A percentile compares a stretch with the other conserved stretches of the same genome.
Evolutionary conservation across 2,329 filamentous ascomycete genomes (phyloP).

Genomic region (Tolypocladium capitatum): DNA sequence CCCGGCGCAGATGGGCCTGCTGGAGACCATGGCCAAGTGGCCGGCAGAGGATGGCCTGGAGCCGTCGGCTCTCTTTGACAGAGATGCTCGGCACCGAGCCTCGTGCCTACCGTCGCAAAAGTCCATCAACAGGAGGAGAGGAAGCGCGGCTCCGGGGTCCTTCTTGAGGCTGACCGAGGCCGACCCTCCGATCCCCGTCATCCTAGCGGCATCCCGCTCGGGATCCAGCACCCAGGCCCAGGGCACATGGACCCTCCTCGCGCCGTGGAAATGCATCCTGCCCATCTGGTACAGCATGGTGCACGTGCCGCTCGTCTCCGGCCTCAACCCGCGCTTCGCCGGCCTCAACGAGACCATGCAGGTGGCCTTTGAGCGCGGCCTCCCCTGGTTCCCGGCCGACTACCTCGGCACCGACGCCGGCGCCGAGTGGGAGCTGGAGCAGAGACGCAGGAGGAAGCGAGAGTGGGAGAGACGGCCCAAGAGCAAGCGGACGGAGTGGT

Average conservation of each 20-base stretch:
- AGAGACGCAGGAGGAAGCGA: constrained; percentile 58
- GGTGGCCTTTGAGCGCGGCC: constrained; percentile 63
- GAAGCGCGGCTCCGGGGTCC: constrained; percentile 47
- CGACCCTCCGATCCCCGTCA: constrained; percentile 67
- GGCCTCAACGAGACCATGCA: constrained; percentile 71
- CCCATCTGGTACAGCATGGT: constrained; percentile 79
- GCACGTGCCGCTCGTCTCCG: constrained; percentile 66
- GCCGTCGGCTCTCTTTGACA: constrained; percentile 51
- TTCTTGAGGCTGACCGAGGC: constrained; percentile 40
- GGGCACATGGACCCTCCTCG: constrained; percentile 68
- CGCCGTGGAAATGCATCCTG: constrained; percentile 82
- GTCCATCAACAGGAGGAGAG: constrained; percentile 64
- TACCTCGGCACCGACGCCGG: constrained; percentile 69
- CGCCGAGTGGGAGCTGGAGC: constrained; percentile 59
- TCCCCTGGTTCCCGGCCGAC: constrained; percentile 79
- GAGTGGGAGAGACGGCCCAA: constrained; percentile 70
- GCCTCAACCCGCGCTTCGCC: constrained; percentile 70
- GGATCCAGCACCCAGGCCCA: constrained; percentile 35
- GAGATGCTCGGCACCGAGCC: constrained; percentile 50
- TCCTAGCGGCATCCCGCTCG: constrained; percentile 50
- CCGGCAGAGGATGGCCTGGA: constrained; percentile 41
- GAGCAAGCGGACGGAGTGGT: constrained; percentile 66
- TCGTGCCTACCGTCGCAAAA: constrained; percentile 61
- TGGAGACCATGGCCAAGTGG: constrained; percentile 54
- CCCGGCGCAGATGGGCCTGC: constrained; percentile 27